A percentile compares a stretch with the other conserved stretches of the same genome.
phyloP scores from a whole-genome alignment of 176 grass and related monocot species.

The Oryza meridionalis region DNA sequence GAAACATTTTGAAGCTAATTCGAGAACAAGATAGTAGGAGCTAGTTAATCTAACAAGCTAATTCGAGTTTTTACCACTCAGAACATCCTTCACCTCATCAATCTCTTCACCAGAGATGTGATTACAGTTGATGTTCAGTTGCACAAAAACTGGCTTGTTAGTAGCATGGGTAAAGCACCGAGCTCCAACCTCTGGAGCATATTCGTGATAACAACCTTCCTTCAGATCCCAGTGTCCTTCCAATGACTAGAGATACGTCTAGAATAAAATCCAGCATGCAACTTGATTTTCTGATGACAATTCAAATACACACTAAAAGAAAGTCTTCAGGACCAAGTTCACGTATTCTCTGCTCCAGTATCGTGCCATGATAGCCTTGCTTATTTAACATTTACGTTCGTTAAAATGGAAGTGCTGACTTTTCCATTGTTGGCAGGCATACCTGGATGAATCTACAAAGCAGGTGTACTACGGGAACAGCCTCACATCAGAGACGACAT shows the following conservation, averaged over 20 bases:
- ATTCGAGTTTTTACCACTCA: no score
- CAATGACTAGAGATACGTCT: neutral
- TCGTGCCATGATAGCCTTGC: neutral
- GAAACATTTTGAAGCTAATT: no score
- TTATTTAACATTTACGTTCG: neutral
- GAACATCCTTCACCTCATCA: no score
- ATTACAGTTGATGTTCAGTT: no score
- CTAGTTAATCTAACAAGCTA: no score
- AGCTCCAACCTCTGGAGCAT: no score
- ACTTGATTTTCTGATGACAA: neutral
- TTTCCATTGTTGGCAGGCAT: constrained; percentile 52
- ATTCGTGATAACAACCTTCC: no score
- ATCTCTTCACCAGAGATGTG: no score
- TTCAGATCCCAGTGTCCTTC: no score
- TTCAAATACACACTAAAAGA: neutral
- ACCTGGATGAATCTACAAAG: constrained; percentile 74
- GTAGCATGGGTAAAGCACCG: no score
- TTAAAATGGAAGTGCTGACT: neutral
- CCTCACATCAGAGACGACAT: constrained; percentile 71
- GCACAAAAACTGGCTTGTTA: no score
- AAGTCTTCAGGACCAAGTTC: neutral
- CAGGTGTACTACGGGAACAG: constrained; percentile 90
- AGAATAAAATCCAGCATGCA: neutral
- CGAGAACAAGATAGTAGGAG: no score
- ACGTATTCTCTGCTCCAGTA: neutral